Percentiles rank a stretch among this genome's conserved stretches.
Conservation (phyloP, 2,329 filamentous ascomycete species). For the Sporothrix protearum region DNA sequence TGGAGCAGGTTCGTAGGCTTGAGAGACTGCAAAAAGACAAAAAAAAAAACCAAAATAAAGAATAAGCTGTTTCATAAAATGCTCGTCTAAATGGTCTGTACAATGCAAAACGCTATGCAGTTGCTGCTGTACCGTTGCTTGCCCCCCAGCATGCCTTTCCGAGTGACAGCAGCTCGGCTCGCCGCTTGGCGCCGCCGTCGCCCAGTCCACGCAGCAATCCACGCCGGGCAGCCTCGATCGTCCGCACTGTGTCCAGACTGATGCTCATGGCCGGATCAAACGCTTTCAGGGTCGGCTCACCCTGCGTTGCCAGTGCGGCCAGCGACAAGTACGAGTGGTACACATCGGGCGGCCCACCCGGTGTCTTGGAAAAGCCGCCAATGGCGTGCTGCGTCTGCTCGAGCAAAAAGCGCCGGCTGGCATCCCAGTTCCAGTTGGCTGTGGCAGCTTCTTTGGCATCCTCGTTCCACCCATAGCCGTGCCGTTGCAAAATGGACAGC, state of each 20-base stretch:
- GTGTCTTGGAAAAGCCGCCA: constrained; percentile 74
- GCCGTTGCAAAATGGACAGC: constrained; percentile 38
- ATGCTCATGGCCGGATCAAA: constrained; percentile 77
- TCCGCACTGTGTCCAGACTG: constrained; percentile 55
- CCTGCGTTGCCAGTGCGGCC: constrained; percentile 70
- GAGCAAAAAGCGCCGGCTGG: constrained; percentile 74
- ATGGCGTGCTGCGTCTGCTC: constrained; percentile 83
- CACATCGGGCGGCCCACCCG: constrained; percentile 67
- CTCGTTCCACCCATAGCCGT: constrained; percentile 21
- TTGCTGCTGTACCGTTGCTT: neutral
- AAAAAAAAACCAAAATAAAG: neutral
- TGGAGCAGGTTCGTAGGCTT: too few species aligned
- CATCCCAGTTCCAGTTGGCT: constrained; percentile 52
- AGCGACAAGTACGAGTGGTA: constrained; percentile 89
- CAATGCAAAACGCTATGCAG: neutral
- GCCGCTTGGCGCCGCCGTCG: neutral
- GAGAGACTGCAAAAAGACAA: neutral
- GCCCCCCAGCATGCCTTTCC: constrained; percentile 17
- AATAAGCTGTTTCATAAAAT: neutral
- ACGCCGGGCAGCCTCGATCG: constrained; percentile 47
- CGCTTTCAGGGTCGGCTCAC: constrained; percentile 63
- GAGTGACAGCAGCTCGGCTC: constrained; percentile 13
- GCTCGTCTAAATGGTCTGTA: neutral
- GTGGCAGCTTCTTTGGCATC: constrained; percentile 44
- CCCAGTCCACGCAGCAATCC: constrained; percentile 33